phyloP scores from a whole-genome alignment of 176 grass and related monocot species.

The Musa itinerans region DNA sequence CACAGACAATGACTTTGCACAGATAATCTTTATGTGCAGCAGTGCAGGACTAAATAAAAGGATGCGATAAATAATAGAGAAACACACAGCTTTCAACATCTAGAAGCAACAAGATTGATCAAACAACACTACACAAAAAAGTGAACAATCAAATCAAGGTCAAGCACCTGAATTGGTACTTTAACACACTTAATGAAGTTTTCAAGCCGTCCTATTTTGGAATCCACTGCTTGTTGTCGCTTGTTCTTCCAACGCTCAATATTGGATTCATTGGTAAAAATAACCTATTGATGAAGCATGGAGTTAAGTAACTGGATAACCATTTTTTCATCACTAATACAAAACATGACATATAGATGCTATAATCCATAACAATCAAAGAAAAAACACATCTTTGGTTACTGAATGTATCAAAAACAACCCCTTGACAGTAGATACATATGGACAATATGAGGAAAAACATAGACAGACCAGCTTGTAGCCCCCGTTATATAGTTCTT shows the following conservation, averaged over 20 bases:
- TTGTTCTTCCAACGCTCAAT: constrained; percentile 93
- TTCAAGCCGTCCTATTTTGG: constrained; percentile 88
- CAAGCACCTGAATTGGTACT: constrained; percentile 63
- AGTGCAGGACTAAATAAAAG: no score
- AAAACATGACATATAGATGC: not conserved
- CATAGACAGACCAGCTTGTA: constrained; percentile 63
- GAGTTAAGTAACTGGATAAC: not conserved
- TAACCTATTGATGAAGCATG: constrained; percentile 41
- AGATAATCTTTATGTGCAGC: no score
- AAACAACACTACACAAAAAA: not conserved
- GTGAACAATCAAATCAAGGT: constrained; percentile 2
- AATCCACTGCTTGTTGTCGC: constrained; percentile 71
- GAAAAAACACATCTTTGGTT: not conserved
- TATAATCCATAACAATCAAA: not conserved
- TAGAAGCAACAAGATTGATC: not conserved
- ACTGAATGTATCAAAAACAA: not conserved
- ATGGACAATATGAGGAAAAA: constrained; percentile 10
- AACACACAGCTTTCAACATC: not conserved
- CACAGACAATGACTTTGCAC: no score
- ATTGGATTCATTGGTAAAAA: constrained; percentile 90
- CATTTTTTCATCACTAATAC: not conserved
- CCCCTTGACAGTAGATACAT: not conserved
- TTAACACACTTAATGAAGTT: constrained; percentile 67
- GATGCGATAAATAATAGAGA: no score
- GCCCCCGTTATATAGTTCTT: constrained; percentile 53